Conservation (phyloP, 2,329 filamentous ascomycete species). For the Neonectria ditissima region DNA sequence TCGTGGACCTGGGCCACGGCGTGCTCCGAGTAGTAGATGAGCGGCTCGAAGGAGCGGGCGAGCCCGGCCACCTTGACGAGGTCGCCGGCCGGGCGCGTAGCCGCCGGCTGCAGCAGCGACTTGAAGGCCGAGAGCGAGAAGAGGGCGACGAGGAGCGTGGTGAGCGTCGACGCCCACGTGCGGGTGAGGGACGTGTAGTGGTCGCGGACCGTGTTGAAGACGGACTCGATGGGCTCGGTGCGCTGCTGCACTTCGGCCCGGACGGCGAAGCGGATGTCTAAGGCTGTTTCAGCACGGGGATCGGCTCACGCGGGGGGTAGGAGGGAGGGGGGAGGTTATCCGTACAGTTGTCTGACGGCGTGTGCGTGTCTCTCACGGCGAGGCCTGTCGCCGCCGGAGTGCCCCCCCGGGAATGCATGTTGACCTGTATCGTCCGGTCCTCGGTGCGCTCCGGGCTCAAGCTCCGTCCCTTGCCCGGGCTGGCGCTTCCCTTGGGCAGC, state of each 20-base stretch:
- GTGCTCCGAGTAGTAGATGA: constrained; percentile 95
- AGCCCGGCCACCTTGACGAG: constrained; percentile 91
- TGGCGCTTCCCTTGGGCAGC: constrained; percentile 66
- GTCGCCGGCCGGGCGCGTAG: constrained; percentile 63
- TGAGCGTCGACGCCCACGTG: constrained; percentile 75
- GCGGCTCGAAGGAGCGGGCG: constrained; percentile 90
- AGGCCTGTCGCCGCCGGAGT: constrained; percentile 26
- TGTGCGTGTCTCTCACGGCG: constrained; percentile 37
- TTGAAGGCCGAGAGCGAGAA: constrained; percentile 74
- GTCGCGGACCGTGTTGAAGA: constrained; percentile 71
- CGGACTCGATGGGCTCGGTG: constrained; percentile 83
- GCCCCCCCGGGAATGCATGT: constrained; percentile 41
- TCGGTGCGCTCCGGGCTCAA: constrained; percentile 60
- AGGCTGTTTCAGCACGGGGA: constrained; percentile 20
- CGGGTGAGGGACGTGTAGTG: constrained; percentile 72
- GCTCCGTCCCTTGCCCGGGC: constrained; percentile 63
- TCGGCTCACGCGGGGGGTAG: too few relatives aligned
- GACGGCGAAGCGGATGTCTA: constrained; percentile 89
- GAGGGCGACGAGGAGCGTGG: constrained; percentile 71
- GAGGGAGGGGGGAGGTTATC: constrained; percentile 25
- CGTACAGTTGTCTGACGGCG: constrained; percentile 63
- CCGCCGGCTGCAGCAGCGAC: constrained; percentile 76
- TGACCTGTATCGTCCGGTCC: constrained; percentile 54
- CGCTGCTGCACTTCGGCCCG: constrained; percentile 90
- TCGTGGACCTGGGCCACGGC: constrained; percentile 88